Evolutionary conservation across 352 stramenopile species (phyloP).

Genomic region (Pythium sukuiense): DNA sequence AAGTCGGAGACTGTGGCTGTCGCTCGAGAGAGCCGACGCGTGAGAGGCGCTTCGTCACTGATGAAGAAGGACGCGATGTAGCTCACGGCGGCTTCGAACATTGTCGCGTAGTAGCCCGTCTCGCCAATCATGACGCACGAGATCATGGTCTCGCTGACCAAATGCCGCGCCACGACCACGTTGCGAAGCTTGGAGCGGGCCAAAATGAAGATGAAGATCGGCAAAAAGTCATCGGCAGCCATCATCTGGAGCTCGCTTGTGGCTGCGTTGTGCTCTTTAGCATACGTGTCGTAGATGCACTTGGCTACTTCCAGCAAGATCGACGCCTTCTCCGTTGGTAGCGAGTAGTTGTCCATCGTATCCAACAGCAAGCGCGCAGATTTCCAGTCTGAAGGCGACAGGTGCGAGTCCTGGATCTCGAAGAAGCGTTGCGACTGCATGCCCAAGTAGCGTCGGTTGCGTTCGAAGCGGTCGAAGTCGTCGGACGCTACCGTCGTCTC

Average conservation of each 20-base stretch:
- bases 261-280: slow-evolving; percentile 36
- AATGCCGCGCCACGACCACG: slow-evolving; percentile 54
- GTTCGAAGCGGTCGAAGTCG: slow-evolving; percentile 55
- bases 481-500: slow-evolving; percentile 34
- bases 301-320: slow-evolving; percentile 67
- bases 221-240: slow-evolving; percentile 75
- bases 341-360: slow-evolving; percentile 70
- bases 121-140: slow-evolving; percentile 73
- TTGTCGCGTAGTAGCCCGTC: slow-evolving; percentile 80
- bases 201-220: slow-evolving; percentile 80
- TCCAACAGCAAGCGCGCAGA: slow-evolving; percentile 47
- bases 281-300: slow-evolving; percentile 71
- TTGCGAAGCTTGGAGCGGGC: slow-evolving; percentile 53
- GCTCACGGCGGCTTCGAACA: slow-evolving; percentile 70
- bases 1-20: background rate
- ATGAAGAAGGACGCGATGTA: slow-evolving; percentile 54
- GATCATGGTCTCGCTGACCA: slow-evolving; percentile 82
- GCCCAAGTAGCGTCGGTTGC: slow-evolving; percentile 44
- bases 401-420: slow-evolving; percentile 53
- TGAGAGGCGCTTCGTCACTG: slow-evolving; percentile 3
- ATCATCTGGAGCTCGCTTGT: slow-evolving; percentile 34
- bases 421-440: slow-evolving; percentile 54
- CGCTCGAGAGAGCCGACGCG: background rate
- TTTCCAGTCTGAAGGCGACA: slow-evolving; percentile 60
- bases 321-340: slow-evolving; percentile 64